Evolutionary conservation across 1,139 yeast genomes (phyloP), one percentile per base, ranked within the genome.

Genomic region (Yamadazyma diddensiae): DNA sequence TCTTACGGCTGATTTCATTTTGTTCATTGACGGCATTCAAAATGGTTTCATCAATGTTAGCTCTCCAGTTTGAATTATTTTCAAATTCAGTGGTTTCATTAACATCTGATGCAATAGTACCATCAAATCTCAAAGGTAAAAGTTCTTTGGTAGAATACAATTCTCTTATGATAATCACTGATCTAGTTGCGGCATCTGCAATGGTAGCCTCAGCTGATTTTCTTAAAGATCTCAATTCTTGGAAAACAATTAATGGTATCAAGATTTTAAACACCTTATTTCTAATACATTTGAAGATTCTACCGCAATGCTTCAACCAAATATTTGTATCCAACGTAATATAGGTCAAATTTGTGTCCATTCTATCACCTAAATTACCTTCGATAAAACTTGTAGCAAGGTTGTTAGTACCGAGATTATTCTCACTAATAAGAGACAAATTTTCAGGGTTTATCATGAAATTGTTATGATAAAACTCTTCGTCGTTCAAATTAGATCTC

Each of bases 291-390:
- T 83, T 83, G 61, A 72, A 83, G 19, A 83, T 67, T 38, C 82
- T 68, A 2, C 92, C 94, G 53, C 88, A 82, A 51, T 82, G 90
- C 46, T 83, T 81, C 42, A 83, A 62, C 92, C 92, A 83, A 39
- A 83, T 78, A 42, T 84, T 82, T 6, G 94, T 83, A 57, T 83
- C 94, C 35, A 82, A 63, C 1, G 87, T 77, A 35, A 82, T 70
- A 45, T 70, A 72, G 0, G 88, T 79, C 25, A 76, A 58, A 7
- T 66, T 54, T 6, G 73, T 65, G 47, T 77, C 82, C 70, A 77
- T 74, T 28, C 65, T 58, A 35, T 66, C 70, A 3, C 75, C 75
- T 31, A 69, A 53, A 45, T 69, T 59, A 10, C 75, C 75, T 32
- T 59, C 67, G 15, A 43, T 17, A 6, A 28, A 11, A 19, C 32